phyloP scores from a whole-genome alignment of 768 basidiomycete species.

The Hygrophorus russula region DNA sequence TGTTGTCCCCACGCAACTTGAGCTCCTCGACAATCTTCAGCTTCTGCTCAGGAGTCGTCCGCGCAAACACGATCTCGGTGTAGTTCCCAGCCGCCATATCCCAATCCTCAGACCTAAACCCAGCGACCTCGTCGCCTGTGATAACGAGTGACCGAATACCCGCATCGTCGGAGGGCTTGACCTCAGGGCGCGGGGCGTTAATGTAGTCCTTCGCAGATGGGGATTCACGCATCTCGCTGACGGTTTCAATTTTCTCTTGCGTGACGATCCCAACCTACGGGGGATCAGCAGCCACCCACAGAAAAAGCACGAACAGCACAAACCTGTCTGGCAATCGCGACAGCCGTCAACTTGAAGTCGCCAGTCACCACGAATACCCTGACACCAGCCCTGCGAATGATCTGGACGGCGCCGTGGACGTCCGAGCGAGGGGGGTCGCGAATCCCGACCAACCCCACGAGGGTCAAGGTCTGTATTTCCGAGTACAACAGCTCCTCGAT shows the following conservation, averaged over 20 bases:
- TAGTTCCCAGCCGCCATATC: slow-evolving; percentile 2
- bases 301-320: slow-evolving; percentile 38
- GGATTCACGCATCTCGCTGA: slow-evolving; percentile 66
- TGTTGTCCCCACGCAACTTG: slow-evolving; percentile 43
- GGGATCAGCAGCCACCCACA: slow-evolving; percentile 41
- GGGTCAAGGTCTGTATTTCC: slow-evolving; percentile 44
- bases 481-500: slow-evolving; percentile 4
- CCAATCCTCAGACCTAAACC: slow-evolving; percentile 12
- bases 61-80: slow-evolving; percentile 56
- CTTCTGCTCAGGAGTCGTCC: slow-evolving; percentile 64
- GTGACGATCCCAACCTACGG: slow-evolving; percentile 51
- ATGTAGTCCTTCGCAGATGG: slow-evolving; percentile 24
- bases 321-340: slow-evolving; percentile 65
- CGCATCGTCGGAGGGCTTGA: slow-evolving; percentile 27
- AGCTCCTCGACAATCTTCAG: slow-evolving; percentile 56
- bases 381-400: slow-evolving; percentile 57
- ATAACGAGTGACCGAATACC: slow-evolving; percentile 27
- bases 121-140: slow-evolving; percentile 21
- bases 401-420: slow-evolving; percentile 59
- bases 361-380: slow-evolving; percentile 73
- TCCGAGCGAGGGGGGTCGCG: slow-evolving; percentile 65
- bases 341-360: slow-evolving; percentile 66
- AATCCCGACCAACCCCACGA: slow-evolving; percentile 48
- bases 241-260: slow-evolving; percentile 52
- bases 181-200: slow-evolving; percentile 7